Evolutionary conservation across 1,284 basidiomycete species (phyloP), one percentile per base, ranked within the genome.

Genomic region (Coniophora puteana): DNA sequence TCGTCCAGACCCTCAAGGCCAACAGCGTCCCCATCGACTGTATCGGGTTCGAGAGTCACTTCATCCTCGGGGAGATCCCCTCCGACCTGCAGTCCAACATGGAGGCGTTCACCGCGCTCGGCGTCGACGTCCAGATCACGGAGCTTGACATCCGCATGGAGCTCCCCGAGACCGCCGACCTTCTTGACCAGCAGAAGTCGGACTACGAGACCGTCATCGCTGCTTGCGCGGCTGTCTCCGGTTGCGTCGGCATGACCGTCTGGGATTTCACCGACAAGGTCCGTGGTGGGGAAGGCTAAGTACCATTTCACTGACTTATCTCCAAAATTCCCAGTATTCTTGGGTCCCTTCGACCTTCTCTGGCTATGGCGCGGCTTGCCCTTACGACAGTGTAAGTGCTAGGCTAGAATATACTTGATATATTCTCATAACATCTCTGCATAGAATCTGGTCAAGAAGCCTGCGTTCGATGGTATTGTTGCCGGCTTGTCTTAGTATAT

Each of bases 111-210:
- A 61, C 67, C 20, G 68, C 68, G 16, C 67, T 76, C 17, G 78
- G 77, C 12, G 59, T 80, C 29, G 76, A 80, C 46, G 68, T 82
- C 14, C 76, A 76, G 13, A 67, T 80, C 43, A 80, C 77, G 5
- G 78, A 79, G 53, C 65, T 81, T 36, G 78, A 81, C 51, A 72
- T 80, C 48, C 67, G 76, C 35, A 77, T 78, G 72, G 68, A 68
- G 10, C 60, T 77, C 10, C 77, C 76, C 10, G 65, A 62, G n/a
- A 75, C 72, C 7, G 51, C 59, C 11, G 70, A 64, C 7, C 55
- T 69, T 14, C 61, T 76, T 38, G 66, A 58, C 13, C 75, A 80
- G 49, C 78, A 81, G 52, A 60, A 71, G 55, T 61, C 58, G 34
- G 78, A 81, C 54, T 82, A 80, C 47, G 57, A 69, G 45, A 71